Base-by-base conservation (phyloP, 1,284 basidiomycete genomes). In the Agaricales sp. region DNA sequence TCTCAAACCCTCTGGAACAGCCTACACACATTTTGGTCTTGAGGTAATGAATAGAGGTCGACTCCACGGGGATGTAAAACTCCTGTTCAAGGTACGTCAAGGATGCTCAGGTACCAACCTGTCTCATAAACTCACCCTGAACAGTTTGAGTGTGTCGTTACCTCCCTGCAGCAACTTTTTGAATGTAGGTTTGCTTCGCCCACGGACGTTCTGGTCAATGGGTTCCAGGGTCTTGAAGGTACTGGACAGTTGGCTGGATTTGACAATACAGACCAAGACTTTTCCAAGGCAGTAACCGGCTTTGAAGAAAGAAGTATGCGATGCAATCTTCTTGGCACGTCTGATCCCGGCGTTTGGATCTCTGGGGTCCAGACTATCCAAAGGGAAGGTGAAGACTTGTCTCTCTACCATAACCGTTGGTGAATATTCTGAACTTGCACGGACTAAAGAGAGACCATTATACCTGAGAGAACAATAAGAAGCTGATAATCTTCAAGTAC, bases 211-310 rank as follows among this genome's bases (percentile, higher is more conserved):
- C 67, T 92, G 88, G 60, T 98, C 95, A 55, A 98, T 92, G 1
- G 96, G 95, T 61, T 99, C 96, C 51, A 99, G 74, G 1, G 91
- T 87, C 75, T 98, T 99, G 76, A 99, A 97, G 24, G 95, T 99
- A 58, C 90, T 96, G 19, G 92, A 96, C 45, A 98, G 71, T 46
- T 92, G 88, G 53, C 84, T 91, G 3, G 92, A 90, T 68, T 99
- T 99, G 64, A 99, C 95, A 43, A 99, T 89, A 61, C 96, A 99
- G 23, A 99, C 92, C 3, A 99, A 77, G n/a, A 92, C 92, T 53
- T 88, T 82, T 13, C 91, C 92, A 20, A 99, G 74, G 64, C 95
- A 99, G 45, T 87, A 78, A 0, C 96, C 96, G 6, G 90, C 87
- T 66, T 97, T 97, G 81, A 99, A 99, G 70, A 99, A 99, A 3